Conservation (phyloP, 1,284 basidiomycete genomes). For the Tetrapyrgos nigripes region DNA sequence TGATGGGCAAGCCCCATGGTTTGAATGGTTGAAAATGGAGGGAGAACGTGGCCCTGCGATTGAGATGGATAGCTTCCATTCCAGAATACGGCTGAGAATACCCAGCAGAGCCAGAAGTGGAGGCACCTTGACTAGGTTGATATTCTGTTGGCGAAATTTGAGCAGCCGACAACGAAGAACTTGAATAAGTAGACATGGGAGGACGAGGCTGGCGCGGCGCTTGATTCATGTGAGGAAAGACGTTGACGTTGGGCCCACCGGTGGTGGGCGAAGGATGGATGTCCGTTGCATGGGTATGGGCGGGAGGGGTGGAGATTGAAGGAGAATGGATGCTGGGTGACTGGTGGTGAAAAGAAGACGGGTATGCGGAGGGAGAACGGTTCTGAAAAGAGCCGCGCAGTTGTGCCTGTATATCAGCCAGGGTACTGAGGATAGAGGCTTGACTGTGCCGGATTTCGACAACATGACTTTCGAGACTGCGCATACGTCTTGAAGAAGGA, state of each 20-base stretch:
- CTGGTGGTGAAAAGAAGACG: conserved; percentile 59
- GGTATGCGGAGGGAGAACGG: conserved; percentile 69
- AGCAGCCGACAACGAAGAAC: conserved; percentile 4
- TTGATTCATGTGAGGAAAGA: conserved; percentile 21
- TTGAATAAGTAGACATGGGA: conserved; percentile 9
- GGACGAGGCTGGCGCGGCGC: conserved; percentile 7
- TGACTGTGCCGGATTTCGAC: conserved; percentile 77
- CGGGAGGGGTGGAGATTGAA: conserved; percentile 62
- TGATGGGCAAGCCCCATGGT: conserved; percentile 53
- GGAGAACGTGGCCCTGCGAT: conserved; percentile 56
- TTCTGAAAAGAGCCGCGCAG: conserved; percentile 57
- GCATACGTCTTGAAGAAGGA: conserved; percentile 70
- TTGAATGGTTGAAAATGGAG: conserved; percentile 75
- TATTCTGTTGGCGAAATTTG: conserved; percentile 18
- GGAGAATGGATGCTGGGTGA: conserved; percentile 75
- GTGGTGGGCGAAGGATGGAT: conserved; percentile 41
- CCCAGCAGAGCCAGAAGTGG: neutral
- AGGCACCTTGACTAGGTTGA: conserved; percentile 10
- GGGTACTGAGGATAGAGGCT: conserved; percentile 72
- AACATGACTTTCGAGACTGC: conserved; percentile 84
- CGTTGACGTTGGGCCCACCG: conserved; percentile 32
- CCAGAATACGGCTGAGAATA: conserved; percentile 8
- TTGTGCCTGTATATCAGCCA: conserved; percentile 79
- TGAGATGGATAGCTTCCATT: conserved; percentile 35
- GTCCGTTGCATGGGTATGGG: conserved; percentile 48